Base-by-base conservation (phyloP, 768 basidiomycete genomes). In the Russula virescens region DNA sequence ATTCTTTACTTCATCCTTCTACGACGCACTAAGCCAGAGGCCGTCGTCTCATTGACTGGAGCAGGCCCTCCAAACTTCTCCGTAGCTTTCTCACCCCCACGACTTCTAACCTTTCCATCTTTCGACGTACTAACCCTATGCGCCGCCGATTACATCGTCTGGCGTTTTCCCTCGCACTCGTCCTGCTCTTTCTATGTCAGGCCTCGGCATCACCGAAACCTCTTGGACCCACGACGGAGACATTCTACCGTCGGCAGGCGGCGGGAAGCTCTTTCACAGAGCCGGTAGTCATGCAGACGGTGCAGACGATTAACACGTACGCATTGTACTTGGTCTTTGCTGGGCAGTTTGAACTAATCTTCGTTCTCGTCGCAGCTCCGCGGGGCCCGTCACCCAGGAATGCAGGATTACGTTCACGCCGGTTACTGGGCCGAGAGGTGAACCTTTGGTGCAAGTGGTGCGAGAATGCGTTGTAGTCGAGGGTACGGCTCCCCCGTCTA, bases 291-390 rank as follows among this genome's bases (percentile, higher is more conserved):
- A 62, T 71, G 11, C 70, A 72, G 43, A 78, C 77, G 6, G 73
- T 71, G 47, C 69, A 66, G 55, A 73, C 70, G 25, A 64, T 75
- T 18, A 70, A 79, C 64, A 80, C 76, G 80, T 81, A 68, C 71
- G 80, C 75, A 18, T n/a, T 35, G 5, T 34, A 6, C 7, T n/a
- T n/a, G 6, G 11, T 49, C 26, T 28, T 40, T 8, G 45, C 21
- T 4, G 21, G 19, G 35, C 19, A 18, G 19, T 42, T 9, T 31
- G 25, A 8, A 3, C 34, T 34, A 23, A 48, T 45, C 21, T 38
- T 26, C 26, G 6, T 45, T 45, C 46, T 28, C 10, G 19, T 71
- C 61, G 55, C 66, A 48, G 66, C 38, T 9, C n/a, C 16, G 53
- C 58, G 16, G 76, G 75, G 0, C 64, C 69, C 1, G 73, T 75